phyloP scores from a whole-genome alignment of 2,329 filamentous ascomycete species.

The Alternaria ethzedia region DNA sequence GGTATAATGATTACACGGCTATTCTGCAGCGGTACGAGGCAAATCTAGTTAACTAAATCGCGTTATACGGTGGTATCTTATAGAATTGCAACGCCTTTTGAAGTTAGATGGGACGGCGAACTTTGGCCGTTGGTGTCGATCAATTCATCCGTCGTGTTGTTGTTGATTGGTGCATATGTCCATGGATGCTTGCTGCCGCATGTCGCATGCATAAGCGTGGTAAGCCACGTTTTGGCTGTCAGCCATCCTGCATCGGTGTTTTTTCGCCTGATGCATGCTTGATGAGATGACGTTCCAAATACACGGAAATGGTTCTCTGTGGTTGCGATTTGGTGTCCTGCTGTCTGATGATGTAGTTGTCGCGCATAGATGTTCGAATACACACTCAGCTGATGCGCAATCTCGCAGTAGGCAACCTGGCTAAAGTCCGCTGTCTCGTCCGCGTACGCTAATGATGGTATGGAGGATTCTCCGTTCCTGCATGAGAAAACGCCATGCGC shows the following conservation, averaged over 20 bases:
- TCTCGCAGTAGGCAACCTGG: background rate
- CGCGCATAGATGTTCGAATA: background rate
- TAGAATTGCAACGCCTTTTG: background rate
- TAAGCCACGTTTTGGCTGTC: background rate
- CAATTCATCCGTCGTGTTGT: background rate
- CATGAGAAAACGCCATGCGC: background rate
- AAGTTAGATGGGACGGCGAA: slow-evolving; percentile 17
- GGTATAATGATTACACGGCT: slow-evolving; percentile 31
- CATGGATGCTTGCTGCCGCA: background rate
- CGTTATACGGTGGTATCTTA: background rate
- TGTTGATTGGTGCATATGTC: slow-evolving; percentile 7
- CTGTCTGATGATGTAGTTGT: background rate
- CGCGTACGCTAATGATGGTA: background rate
- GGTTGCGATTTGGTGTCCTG: background rate
- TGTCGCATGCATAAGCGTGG: background rate
- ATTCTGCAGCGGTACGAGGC: slow-evolving; percentile 34
- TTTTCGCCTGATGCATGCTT: background rate
- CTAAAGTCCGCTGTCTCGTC: background rate
- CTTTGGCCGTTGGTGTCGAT: slow-evolving; percentile 21
- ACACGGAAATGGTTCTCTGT: background rate
- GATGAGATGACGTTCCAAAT: background rate
- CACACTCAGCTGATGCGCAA: background rate
- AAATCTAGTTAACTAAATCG: slow-evolving; percentile 8
- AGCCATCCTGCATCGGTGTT: background rate
- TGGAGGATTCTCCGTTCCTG: background rate